phyloP scores from a whole-genome alignment of 2,329 filamentous ascomycete species.

The Cladophialophora chaetospira region DNA sequence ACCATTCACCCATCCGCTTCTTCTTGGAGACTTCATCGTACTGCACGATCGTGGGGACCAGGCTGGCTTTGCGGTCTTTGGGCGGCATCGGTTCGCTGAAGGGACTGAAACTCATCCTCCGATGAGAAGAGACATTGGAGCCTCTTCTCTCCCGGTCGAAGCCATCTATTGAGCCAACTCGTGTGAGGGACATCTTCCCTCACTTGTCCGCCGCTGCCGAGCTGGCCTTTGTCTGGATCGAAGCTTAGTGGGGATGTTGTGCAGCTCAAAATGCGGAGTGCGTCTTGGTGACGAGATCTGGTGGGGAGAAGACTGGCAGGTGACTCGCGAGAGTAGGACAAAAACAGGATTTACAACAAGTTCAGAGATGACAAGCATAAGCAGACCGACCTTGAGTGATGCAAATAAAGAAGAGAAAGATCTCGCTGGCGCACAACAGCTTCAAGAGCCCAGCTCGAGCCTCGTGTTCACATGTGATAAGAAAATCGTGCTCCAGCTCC shows the following conservation, averaged over 20 bases:
- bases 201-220: neutral
- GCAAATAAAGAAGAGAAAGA: neutral
- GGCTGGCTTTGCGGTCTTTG: slow-evolving; percentile 34
- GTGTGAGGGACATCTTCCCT: slow-evolving; percentile 45
- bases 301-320: neutral
- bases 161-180: slow-evolving; percentile 47
- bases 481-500: slow-evolving; percentile 7
- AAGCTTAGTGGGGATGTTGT: slow-evolving; percentile 11
- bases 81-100: slow-evolving; percentile 44
- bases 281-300: neutral
- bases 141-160: slow-evolving; percentile 41
- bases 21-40: slow-evolving; percentile 52
- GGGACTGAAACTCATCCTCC: slow-evolving; percentile 47
- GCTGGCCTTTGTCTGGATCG: neutral
- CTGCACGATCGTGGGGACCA: slow-evolving; percentile 24
- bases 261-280: slow-evolving; percentile 20
- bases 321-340: neutral
- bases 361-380: neutral
- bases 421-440: neutral
- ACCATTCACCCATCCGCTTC: slow-evolving; percentile 55
- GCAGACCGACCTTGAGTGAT: neutral
- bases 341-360: neutral
- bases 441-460: neutral
- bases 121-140: slow-evolving; percentile 39
- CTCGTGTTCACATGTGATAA: slow-evolving; percentile 2